Evolutionary conservation across 163 green algal species (phyloP).

Genomic region (Scenedesmus sp.): DNA sequence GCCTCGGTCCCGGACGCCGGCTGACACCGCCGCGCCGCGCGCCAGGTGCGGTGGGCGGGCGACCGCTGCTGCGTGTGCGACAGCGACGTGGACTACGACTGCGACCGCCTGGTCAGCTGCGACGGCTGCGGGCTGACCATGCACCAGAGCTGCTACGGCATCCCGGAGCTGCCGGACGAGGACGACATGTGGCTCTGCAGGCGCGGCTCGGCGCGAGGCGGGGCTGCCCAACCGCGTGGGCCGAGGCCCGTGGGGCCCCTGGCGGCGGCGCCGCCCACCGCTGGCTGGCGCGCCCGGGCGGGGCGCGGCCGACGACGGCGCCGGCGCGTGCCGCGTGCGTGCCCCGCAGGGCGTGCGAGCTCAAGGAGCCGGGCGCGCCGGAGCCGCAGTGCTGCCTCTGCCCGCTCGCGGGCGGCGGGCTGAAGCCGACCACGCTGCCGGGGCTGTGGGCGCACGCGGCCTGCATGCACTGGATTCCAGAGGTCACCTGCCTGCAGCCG

Average conservation of each 20-base stretch:
- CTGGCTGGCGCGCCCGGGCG: no score
- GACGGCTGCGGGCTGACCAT: conserved; percentile 90
- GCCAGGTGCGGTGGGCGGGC: conserved; percentile 77
- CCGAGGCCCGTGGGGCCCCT: no score
- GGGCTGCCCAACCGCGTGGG: no score
- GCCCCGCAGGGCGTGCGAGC: conserved; percentile 80
- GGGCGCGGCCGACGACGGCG: no score
- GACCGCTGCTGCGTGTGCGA: conserved; percentile 93
- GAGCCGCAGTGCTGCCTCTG: conserved; percentile 93
- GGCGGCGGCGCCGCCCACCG: no score
- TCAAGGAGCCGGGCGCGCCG: conserved; percentile 56
- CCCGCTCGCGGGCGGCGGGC: conserved; percentile 87
- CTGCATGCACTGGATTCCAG: conserved; percentile 92
- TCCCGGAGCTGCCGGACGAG: conserved; percentile 72
- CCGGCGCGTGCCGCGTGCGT: no score
- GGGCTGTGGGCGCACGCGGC: conserved; percentile 85
- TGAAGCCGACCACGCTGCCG: conserved; percentile 87
- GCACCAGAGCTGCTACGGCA: conserved; percentile 96
- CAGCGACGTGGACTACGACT: conserved; percentile 89
- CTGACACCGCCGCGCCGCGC: no score
- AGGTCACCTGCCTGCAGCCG: conserved; percentile 62
- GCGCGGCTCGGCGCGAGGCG: no score
- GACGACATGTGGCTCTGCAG: conserved; percentile 83
- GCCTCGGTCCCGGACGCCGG: no score
- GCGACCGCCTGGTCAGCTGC: conserved; percentile 90